phyloP scores from a whole-genome alignment of 768 basidiomycete genomes.

The Hirschioporus abietinus region DNA sequence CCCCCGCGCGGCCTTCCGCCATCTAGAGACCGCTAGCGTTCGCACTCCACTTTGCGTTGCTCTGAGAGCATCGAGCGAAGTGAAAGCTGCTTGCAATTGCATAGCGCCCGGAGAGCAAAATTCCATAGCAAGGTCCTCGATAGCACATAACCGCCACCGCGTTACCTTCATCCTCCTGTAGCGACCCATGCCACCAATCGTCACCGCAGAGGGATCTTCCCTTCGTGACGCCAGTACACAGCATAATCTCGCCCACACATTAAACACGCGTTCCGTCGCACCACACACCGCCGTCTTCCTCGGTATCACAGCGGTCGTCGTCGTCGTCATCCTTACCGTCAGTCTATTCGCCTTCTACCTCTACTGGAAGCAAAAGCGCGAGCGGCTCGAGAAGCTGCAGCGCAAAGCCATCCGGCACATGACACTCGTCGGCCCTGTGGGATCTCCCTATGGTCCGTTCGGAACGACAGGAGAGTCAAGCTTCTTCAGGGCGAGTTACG shows the following conservation, averaged over 20 bases:
- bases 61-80: neutral
- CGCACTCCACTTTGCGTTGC: neutral
- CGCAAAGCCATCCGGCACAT: slow-evolving; percentile 2
- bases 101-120: neutral
- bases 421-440: neutral
- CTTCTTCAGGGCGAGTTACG: neutral
- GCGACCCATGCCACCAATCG: neutral
- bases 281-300: neutral
- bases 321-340: neutral
- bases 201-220: neutral
- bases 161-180: neutral
- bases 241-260: neutral
- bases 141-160: neutral
- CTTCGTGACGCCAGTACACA: neutral
- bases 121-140: neutral
- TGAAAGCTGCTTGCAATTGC: neutral
- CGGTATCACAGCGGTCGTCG: neutral
- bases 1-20: neutral
- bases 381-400: neutral
- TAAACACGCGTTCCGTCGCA: neutral
- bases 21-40: neutral
- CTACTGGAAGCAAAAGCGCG: neutral
- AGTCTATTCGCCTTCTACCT: neutral
- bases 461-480: neutral
- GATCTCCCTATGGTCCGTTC: neutral